Percentiles rank a stretch among this genome's conserved stretches.
These are phyloP conservation scores for Linaria vulgaris DNA, from an alignment of 257 asterid species.

Conservation along the genomic window DNA sequence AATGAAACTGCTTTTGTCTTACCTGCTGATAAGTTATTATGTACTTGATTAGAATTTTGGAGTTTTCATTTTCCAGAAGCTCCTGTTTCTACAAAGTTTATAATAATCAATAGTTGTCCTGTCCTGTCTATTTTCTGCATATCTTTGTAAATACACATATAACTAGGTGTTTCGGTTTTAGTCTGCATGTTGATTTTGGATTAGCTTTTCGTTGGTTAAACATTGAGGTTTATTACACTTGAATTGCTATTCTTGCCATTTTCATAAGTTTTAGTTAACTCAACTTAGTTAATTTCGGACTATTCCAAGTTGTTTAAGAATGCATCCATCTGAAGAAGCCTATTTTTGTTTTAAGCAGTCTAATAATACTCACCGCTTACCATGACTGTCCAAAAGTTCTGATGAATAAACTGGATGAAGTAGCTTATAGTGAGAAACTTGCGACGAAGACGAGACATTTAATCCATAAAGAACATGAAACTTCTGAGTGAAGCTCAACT, in stretches of 20 bases:
- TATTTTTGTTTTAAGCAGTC: no score
- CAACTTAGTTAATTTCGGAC: no score
- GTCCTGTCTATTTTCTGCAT: no score
- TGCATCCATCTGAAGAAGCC: no score
- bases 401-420: no score
- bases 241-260: not conserved
- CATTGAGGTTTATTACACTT: not conserved
- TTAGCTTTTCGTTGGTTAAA: not conserved
- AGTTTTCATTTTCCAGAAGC: not conserved
- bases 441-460: not conserved
- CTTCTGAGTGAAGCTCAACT: not conserved
- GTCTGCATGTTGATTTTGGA: not conserved
- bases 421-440: no score
- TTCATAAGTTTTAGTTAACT: no score
- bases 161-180: conserved; percentile 6
- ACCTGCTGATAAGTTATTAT: not conserved
- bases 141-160: not conserved
- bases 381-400: no score
- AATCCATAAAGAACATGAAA: not conserved
- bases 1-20: not conserved
- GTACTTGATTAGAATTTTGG: not conserved
- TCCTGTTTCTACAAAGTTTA: no score
- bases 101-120: not conserved
- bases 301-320: no score
- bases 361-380: no score